Conservation (phyloP, 1,139 yeast species). For the Saccharomyces hybrid region DNA sequence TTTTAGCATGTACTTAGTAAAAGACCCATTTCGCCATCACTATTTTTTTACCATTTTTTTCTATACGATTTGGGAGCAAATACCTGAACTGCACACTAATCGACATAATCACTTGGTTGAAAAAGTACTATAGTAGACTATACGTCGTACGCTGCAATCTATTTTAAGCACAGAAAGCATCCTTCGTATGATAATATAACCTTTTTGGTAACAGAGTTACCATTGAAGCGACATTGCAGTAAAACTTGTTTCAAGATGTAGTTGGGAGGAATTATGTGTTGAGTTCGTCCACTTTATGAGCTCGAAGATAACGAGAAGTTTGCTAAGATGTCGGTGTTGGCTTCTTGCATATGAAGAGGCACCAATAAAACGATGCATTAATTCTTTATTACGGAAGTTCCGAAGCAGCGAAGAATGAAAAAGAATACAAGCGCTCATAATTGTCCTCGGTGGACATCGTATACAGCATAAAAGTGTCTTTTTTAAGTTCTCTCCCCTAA, state of each 20-base stretch:
- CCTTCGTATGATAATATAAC: neutral
- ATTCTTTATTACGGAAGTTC: neutral
- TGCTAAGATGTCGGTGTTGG: neutral
- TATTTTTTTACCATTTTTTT: neutral
- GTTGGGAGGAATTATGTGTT: neutral
- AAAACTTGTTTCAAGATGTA: neutral
- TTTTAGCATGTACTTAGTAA: neutral
- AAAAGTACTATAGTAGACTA: neutral
- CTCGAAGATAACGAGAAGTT: neutral
- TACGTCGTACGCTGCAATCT: neutral
- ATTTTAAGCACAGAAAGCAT: neutral
- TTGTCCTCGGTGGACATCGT: neutral
- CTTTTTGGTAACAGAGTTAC: neutral
- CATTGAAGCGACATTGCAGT: neutral
- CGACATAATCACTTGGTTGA: neutral
- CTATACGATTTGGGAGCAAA: neutral
- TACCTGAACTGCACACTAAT: neutral
- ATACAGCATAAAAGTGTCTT: neutral
- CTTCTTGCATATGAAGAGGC: neutral
- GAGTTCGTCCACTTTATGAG: neutral
- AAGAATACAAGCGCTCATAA: neutral
- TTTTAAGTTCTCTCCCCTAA: neutral
- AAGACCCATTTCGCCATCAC: neutral
- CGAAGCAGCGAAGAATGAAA: neutral
- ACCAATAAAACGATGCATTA: neutral